Evolutionary conservation across 2,329 filamentous ascomycete genomes (phyloP).

Genomic region (Cladophialophora bantiana): DNA sequence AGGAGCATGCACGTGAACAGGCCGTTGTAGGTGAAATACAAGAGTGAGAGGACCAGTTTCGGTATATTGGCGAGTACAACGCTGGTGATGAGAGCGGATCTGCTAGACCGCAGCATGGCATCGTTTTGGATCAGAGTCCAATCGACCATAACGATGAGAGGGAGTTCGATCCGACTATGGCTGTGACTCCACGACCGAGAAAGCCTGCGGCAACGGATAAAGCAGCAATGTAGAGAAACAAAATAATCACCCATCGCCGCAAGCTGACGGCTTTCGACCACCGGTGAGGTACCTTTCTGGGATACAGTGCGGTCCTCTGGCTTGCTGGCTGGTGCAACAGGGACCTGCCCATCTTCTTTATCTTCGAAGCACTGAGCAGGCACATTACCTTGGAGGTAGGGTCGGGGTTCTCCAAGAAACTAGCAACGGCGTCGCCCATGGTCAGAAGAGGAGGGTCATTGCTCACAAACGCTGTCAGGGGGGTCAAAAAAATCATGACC

Average conservation of each 20-base stretch:
- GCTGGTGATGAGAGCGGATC: constrained; percentile 14
- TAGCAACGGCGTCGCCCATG: constrained; percentile 12
- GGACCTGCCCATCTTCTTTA: background rate
- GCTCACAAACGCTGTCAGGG: background rate
- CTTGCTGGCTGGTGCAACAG: background rate
- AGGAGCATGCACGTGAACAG: constrained; percentile 55
- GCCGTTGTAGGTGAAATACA: constrained; percentile 47
- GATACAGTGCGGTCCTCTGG: background rate
- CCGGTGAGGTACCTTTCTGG: background rate
- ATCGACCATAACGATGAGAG: constrained; percentile 10
- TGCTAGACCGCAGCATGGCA: background rate
- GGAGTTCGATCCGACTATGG: constrained; percentile 1
- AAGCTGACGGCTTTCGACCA: constrained; percentile 11
- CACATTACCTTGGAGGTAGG: constrained; percentile 7
- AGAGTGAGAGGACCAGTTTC: constrained; percentile 44
- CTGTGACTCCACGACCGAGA: background rate
- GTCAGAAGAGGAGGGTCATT: constrained; percentile 1
- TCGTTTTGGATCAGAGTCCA: constrained; percentile 3
- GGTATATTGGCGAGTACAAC: constrained; percentile 45
- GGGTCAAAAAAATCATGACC: background rate
- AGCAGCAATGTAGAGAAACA: background rate
- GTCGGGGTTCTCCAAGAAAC: constrained; percentile 1
- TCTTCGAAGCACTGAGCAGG: constrained; percentile 8
- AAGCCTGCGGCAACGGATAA: background rate
- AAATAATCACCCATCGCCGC: background rate